Percentiles rank a stretch among this genome's conserved stretches.
phyloP scores from a whole-genome alignment of 192 early-diverging fungal species.

The Chytriomyces hyalinus region DNA sequence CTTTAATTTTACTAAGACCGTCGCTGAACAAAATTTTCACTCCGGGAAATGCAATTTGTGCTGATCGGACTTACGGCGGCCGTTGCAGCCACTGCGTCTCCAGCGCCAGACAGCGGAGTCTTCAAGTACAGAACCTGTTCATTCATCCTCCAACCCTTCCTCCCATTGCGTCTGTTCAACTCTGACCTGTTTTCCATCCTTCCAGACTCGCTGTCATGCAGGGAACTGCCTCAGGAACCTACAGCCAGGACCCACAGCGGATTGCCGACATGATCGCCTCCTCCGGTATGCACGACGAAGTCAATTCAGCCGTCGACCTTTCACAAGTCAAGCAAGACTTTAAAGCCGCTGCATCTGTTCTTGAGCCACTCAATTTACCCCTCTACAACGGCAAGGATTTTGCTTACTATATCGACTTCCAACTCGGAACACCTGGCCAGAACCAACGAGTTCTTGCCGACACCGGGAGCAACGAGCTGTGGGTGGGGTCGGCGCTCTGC shows the following conservation, averaged over 20 bases:
- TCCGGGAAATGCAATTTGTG: no score
- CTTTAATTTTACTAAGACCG: no score
- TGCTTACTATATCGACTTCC: constrained; percentile 1
- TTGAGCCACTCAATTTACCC: no score
- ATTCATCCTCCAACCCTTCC: no score
- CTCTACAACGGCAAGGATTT: not conserved
- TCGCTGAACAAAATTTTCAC: no score
- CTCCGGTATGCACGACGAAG: not conserved
- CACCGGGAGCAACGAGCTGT: constrained; percentile 16
- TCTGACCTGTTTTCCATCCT: no score
- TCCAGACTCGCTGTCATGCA: not conserved
- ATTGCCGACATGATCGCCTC: constrained; percentile 1
- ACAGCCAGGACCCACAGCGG: not conserved
- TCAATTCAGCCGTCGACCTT: not conserved
- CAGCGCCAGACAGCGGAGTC: no score
- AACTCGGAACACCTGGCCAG: constrained; percentile 9
- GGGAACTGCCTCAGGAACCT: not conserved
- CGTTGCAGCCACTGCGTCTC: no score
- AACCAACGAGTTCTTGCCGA: not conserved
- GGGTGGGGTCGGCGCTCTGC: not conserved
- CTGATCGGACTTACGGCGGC: no score
- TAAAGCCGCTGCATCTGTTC: no score
- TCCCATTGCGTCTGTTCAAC: no score
- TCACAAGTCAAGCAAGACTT: not conserved
- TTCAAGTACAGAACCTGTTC: no score